These are phyloP conservation scores for Scleromitrula shiraiana DNA, from an alignment of 2,329 filamentous ascomycete genomes.

Conservation along the genomic window DNA sequence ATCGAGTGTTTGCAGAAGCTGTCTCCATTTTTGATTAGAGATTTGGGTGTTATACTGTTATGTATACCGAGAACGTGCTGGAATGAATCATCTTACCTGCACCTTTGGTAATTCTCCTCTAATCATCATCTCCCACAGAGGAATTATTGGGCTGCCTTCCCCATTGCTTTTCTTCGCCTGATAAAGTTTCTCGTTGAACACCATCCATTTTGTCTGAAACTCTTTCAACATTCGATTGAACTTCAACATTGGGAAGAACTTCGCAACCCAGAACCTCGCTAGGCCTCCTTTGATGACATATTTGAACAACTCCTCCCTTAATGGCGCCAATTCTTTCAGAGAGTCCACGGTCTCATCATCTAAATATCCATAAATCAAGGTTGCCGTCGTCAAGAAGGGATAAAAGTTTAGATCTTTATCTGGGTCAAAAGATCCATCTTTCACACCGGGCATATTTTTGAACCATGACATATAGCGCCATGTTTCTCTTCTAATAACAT, in stretches of 20 bases:
- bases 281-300: slow-evolving; percentile 31
- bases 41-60: not conserved
- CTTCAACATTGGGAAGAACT: slow-evolving; percentile 22
- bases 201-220: slow-evolving; percentile 28
- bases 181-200: slow-evolving; percentile 28
- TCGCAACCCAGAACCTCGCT: slow-evolving; percentile 21
- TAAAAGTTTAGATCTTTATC: slow-evolving; percentile 22
- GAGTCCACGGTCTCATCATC: slow-evolving; percentile 15
- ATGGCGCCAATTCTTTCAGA: slow-evolving; percentile 21
- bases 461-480: slow-evolving; percentile 9
- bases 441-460: not conserved
- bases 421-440: slow-evolving; percentile 13
- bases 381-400: slow-evolving; percentile 33
- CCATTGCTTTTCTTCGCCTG: not conserved
- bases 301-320: slow-evolving; percentile 29
- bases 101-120: not conserved
- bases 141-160: slow-evolving; percentile 16
- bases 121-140: slow-evolving; percentile 11
- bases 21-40: slow-evolving; percentile 19
- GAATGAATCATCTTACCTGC: not conserved
- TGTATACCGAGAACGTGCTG: not conserved
- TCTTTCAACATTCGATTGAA: slow-evolving; percentile 22
- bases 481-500: not conserved
- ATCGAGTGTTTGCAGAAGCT: slow-evolving; percentile 37
- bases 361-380: slow-evolving; percentile 33